These are phyloP conservation scores for Cryptococcus wingfieldii DNA, from an alignment of 1,284 basidiomycete species.

Conservation along the genomic window DNA sequence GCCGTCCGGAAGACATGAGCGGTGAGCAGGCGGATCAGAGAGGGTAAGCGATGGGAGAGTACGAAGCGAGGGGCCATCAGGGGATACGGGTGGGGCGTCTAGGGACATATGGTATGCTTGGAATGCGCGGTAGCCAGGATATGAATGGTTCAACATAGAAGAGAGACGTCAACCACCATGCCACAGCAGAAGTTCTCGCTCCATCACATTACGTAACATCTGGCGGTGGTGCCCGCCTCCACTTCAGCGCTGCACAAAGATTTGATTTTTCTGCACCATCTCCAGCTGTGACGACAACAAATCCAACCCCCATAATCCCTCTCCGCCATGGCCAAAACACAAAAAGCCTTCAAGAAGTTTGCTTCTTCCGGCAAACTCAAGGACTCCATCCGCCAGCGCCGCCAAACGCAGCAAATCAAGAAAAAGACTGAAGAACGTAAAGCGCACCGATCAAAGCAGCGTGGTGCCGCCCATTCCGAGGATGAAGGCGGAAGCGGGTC, in stretches of 20 bases:
- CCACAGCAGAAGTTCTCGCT: too few relatives aligned
- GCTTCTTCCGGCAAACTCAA: slow-evolving; percentile 80
- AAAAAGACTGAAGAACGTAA: slow-evolving; percentile 63
- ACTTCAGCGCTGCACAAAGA: background rate
- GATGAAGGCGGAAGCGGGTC: slow-evolving; percentile 52
- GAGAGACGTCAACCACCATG: too few relatives aligned
- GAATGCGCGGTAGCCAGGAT: background rate
- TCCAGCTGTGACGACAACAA: background rate
- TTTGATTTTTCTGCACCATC: background rate
- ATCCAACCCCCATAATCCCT: background rate
- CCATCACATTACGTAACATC: background rate
- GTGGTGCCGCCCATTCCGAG: slow-evolving; percentile 43
- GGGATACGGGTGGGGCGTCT: background rate
- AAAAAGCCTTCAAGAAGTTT: slow-evolving; percentile 80
- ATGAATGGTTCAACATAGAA: background rate
- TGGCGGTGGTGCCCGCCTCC: background rate
- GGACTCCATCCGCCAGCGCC: slow-evolving; percentile 71
- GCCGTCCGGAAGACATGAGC: too few relatives aligned
- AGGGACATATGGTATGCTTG: too few relatives aligned
- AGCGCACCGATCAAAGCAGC: slow-evolving; percentile 39
- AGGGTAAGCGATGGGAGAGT: background rate
- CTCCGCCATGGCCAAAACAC: slow-evolving; percentile 56
- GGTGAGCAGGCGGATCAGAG: background rate
- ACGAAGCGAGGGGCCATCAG: background rate
- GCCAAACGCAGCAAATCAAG: slow-evolving; percentile 68